Evolutionary conservation across 2,329 filamentous ascomycete genomes (phyloP), one percentile per base, ranked within the genome.

Genomic region (Geosmithia flava): DNA sequence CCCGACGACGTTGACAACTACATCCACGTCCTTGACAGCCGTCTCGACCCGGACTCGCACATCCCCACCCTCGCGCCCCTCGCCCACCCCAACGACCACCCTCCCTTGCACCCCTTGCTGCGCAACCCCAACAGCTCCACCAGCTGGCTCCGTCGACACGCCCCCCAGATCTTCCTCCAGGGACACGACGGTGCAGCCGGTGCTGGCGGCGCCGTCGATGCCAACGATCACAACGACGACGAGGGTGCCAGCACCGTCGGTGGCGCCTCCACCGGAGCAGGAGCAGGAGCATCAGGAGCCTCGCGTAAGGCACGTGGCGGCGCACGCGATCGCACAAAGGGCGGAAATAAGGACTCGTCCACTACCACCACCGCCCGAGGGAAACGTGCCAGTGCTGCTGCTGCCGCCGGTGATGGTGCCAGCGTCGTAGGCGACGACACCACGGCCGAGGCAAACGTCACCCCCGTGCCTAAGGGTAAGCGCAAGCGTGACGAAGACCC

Each of bases 91-190:
- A 61, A 61, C 48, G 58, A 59, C 20, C 60, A 62, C 50, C 64
- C 60, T 48, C 65, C 61, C 55, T 58, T 64, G 44, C 58, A 69
- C 65, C 56, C 66, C 58, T 54, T 67, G 43, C 62, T 71, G 42
- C 69, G 72, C 56, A 97, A 97, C 62, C 89, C 90, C 0, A 86
- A 88, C 42, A 94, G 87, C 50, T 90, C 95, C 3, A 94, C 95
- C 68, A 96, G 94, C 64, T 98, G 93, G 93, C 77, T 98, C 13
- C 79, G 87, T 53, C 82, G 87, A 60, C 76, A 95, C 64, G 83
- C 87, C 50, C 86, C 89, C 3, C 83, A 91, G 62, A 82, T 89
- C 45, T 90, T 95, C 68, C 68, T 94, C 19, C 85, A 95, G 62
- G 86, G 81, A 49, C 80, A 83, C 46, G 61, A 59, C 49, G 55